A percentile compares a stretch with the other conserved stretches of the same genome.
These are phyloP conservation scores for Pythium guiyangense DNA, from an alignment of 352 stramenopile genomes.

Conservation along the genomic window DNA sequence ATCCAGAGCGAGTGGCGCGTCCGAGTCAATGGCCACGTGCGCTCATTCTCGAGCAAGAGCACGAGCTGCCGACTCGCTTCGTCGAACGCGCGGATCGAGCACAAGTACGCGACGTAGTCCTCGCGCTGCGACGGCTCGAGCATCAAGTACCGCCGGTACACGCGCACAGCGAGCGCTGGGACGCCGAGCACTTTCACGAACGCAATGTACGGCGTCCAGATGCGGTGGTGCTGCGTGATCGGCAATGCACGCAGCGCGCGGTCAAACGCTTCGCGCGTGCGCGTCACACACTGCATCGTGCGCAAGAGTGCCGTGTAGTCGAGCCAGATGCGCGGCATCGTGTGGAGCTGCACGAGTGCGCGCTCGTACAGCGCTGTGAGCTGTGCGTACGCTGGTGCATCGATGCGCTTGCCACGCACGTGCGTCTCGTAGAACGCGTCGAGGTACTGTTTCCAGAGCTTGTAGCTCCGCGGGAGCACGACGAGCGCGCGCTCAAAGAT, in stretches of 20 bases:
- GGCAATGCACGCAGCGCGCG: slow-evolving; percentile 93
- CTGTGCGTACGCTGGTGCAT: slow-evolving; percentile 35
- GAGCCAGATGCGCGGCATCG: slow-evolving; percentile 97
- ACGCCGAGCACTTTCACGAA: slow-evolving; percentile 86
- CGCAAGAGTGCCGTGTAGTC: slow-evolving; percentile 82
- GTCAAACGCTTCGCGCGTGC: slow-evolving; percentile 90
- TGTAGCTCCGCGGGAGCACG: slow-evolving; percentile 90
- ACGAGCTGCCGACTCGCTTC: slow-evolving; percentile 85
- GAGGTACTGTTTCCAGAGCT: slow-evolving; percentile 92
- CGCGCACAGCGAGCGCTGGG: slow-evolving; percentile 70
- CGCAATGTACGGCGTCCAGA: slow-evolving; percentile 93
- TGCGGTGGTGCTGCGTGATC: slow-evolving; percentile 96
- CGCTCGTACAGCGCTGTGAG: slow-evolving; percentile 81
- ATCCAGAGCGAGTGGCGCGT: slow-evolving; percentile 96
- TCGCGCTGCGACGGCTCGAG: slow-evolving; percentile 69
- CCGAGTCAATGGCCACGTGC: slow-evolving; percentile 33
- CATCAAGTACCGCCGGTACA: slow-evolving; percentile 88
- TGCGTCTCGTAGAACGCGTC: slow-evolving; percentile 58
- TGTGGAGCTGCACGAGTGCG: slow-evolving; percentile 89
- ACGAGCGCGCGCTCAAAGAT: slow-evolving; percentile 89
- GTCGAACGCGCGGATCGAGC: slow-evolving; percentile 61
- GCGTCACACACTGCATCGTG: slow-evolving; percentile 76
- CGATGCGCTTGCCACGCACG: slow-evolving; percentile 60
- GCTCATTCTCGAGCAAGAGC: slow-evolving; percentile 69
- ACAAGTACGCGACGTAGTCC: slow-evolving; percentile 79